Conservation (phyloP, 2,329 filamentous ascomycete species). For the Fusarium succisae region DNA sequence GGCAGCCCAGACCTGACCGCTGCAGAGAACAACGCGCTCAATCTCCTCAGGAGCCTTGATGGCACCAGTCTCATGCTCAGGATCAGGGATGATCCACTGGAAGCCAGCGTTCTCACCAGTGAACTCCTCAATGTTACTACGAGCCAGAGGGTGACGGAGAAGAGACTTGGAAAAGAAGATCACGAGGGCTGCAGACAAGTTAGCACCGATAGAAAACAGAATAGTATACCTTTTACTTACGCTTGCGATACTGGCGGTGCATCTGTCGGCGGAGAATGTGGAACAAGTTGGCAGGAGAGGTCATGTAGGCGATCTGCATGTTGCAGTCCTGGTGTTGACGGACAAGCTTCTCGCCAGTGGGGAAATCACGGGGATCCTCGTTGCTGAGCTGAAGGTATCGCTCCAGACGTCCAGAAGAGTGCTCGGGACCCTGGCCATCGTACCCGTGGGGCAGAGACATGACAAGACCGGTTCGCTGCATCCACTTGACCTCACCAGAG, state of each 20-base stretch:
- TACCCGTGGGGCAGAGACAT: slow-evolving; percentile 98
- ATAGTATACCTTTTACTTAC: slow-evolving; percentile 64
- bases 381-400: slow-evolving; percentile 97
- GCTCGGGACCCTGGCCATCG: slow-evolving; percentile 97
- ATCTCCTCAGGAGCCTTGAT: slow-evolving; percentile 87
- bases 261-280: slow-evolving; percentile 96
- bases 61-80: slow-evolving; percentile 77
- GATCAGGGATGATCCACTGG: slow-evolving; percentile 94
- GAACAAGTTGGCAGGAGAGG: slow-evolving; percentile 95
- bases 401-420: slow-evolving; percentile 97
- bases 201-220: slow-evolving; percentile 14
- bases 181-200: slow-evolving; percentile 69
- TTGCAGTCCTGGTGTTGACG: slow-evolving; percentile 99
- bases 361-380: slow-evolving; percentile 95
- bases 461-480: slow-evolving; percentile 95
- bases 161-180: slow-evolving; percentile 99
- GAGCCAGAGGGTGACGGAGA: slow-evolving; percentile 90
- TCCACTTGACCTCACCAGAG: slow-evolving; percentile 97
- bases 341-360: slow-evolving; percentile 85
- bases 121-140: slow-evolving; percentile 91
- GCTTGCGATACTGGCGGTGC: slow-evolving; percentile 99
- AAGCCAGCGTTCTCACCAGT: slow-evolving; percentile 86
- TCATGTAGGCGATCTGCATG: slow-evolving; percentile 98
- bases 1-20: slow-evolving; percentile 91
- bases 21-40: slow-evolving; percentile 92